Conservation (phyloP, 192 early-diverging fungal species). For the Coemansia asiatica region DNA sequence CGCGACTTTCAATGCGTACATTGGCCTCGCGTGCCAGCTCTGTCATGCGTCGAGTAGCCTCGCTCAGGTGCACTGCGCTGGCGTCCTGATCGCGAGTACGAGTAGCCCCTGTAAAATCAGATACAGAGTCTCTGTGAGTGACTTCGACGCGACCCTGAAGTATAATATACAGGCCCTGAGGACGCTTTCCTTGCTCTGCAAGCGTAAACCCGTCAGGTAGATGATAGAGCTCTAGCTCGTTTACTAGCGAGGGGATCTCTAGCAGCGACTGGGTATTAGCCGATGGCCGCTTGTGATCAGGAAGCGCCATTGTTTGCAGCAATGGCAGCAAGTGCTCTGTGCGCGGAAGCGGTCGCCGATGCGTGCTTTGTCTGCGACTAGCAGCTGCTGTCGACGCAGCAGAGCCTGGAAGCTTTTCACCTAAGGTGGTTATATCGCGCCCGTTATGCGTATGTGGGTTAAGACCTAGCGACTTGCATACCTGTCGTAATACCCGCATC, state of each 20-base stretch:
- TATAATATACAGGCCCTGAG: slow-evolving; percentile 85
- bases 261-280: slow-evolving; percentile 19
- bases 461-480: slow-evolving; percentile 41
- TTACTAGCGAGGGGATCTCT: slow-evolving; percentile 51
- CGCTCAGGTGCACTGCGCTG: slow-evolving; percentile 16
- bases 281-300: slow-evolving; percentile 12
- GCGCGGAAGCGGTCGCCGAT: slow-evolving; percentile 27
- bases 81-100: neutral
- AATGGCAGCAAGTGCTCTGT: slow-evolving; percentile 42
- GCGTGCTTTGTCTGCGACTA: slow-evolving; percentile 39
- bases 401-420: slow-evolving; percentile 4
- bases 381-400: slow-evolving; percentile 23
- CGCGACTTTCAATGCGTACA: slow-evolving; percentile 16
- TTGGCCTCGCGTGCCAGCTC: slow-evolving; percentile 28
- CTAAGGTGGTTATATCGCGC: slow-evolving; percentile 9
- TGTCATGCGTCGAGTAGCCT: slow-evolving; percentile 37
- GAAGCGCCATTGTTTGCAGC: slow-evolving; percentile 32
- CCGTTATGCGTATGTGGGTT: slow-evolving; percentile 36
- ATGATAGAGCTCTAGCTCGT: slow-evolving; percentile 73
- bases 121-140: slow-evolving; percentile 36
- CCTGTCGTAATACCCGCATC: slow-evolving; percentile 22
- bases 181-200: slow-evolving; percentile 80
- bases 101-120: slow-evolving; percentile 37
- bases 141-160: slow-evolving; percentile 85
- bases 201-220: slow-evolving; percentile 72